Evolutionary conservation across 2,329 filamentous ascomycete genomes (phyloP), one percentile per base, ranked within the genome.

Genomic region (Dothidotthia symphoricarpi): DNA sequence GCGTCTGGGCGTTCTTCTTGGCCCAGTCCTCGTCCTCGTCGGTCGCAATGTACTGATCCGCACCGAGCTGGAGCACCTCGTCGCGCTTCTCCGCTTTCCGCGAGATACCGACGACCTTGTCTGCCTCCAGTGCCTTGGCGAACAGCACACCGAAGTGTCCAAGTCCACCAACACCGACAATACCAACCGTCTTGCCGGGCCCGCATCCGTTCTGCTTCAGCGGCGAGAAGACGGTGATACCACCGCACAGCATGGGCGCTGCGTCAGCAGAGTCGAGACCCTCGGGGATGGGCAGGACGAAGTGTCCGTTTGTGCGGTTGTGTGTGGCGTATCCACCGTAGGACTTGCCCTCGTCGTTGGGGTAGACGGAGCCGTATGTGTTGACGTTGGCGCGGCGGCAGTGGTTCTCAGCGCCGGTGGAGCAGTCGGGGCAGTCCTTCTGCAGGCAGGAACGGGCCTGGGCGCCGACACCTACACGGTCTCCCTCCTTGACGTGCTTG

Each of bases 191-290:
- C 72, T 86, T 87, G 43, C 87, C 87, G 1, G 85, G 84, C 0
- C 85, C 85, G 37, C 77, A 76, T 12, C 85, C 85, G 51, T 89
- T 83, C 25, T 86, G 77, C 39, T 85, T 81, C 11, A 94, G 73
- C 0, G 88, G 88, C 42, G 78, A 84, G 72, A 83, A 94, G 24
- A 81, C 79, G 1, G 88, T 93, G 47, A 93, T 74, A 44, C 88
- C 88, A 28, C 86, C 88, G 66, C 88, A 94, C 49, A 93, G 75
- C 83, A 90, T 88, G 5, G 85, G 86, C 1, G 86, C 87, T 1
- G 82, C 86, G 30, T 81, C 68, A 16, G 64, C 68, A 35, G 63
- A 70, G 45, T 71, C 59, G 28, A 93, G 76, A 28, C 74, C 78
- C 12, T 88, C 85, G n/a, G 88, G 88, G 45, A 94, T 90, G 51